Percentiles rank a stretch among this genome's conserved stretches.
Evolutionary conservation across 805 yeast genomes (phyloP).

Genomic region (Suhomyces sp.): DNA sequence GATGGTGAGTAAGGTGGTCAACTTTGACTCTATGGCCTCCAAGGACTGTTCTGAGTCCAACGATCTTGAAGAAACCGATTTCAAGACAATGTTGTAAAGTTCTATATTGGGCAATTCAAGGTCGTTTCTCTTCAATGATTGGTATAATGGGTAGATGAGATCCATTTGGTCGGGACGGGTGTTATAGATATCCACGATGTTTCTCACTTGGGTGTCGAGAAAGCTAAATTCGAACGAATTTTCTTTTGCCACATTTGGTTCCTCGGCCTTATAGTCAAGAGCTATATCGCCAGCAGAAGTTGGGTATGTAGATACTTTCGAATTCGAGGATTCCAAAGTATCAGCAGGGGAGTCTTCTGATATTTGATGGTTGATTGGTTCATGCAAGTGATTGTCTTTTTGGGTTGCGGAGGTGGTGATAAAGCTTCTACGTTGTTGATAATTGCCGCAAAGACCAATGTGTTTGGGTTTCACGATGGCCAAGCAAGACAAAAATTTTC

Average conservation of each 20-base stretch:
- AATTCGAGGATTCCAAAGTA: not conserved
- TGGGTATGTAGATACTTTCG: not conserved
- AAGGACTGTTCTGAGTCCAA: constrained; percentile 31
- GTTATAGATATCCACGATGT: constrained; percentile 18
- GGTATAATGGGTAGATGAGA: constrained; percentile 38
- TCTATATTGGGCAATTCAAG: constrained; percentile 46
- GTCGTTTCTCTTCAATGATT: constrained; percentile 38
- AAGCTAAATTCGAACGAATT: constrained; percentile 18
- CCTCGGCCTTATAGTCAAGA: not conserved
- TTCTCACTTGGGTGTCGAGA: constrained; percentile 16
- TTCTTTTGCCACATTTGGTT: not conserved
- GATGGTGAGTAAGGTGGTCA: constrained; percentile 61
- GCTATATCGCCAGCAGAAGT: not conserved
- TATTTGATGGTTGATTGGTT: not conserved
- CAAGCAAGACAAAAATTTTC: constrained; percentile 19
- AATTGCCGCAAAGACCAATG: constrained; percentile 1
- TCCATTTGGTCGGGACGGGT: constrained; percentile 24
- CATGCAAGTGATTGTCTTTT: not conserved
- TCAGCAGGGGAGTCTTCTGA: not conserved
- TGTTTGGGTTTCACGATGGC: constrained; percentile 12
- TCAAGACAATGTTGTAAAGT: constrained; percentile 52
- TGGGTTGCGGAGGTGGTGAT: constrained; percentile 1
- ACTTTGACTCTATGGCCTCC: constrained; percentile 51
- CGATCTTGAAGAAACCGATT: constrained; percentile 50
- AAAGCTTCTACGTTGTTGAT: constrained; percentile 3